Conservation (phyloP, 2,329 filamentous ascomycete genomes). For the Neospermospora avenae region DNA sequence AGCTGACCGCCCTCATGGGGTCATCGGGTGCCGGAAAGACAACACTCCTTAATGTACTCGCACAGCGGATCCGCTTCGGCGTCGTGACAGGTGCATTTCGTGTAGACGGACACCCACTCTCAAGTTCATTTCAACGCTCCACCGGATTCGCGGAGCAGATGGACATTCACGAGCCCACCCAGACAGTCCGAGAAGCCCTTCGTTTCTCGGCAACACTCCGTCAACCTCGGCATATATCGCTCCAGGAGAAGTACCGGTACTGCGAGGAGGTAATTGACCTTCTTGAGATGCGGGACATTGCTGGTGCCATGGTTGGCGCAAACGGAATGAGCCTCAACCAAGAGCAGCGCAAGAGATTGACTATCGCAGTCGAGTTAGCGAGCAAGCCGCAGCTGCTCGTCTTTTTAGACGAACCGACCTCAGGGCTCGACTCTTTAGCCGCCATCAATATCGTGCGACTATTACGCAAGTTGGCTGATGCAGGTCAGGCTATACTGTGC, state of each 20-base stretch:
- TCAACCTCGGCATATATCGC: conserved; percentile 69
- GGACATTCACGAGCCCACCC: conserved; percentile 80
- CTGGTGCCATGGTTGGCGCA: conserved; percentile 60
- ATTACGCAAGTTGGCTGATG: conserved; percentile 54
- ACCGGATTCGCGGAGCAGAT: conserved; percentile 72
- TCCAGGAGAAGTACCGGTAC: conserved; percentile 68
- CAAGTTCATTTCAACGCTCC: conserved; percentile 82
- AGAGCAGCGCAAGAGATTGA: conserved; percentile 57
- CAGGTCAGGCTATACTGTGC: conserved; percentile 49
- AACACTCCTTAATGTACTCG: conserved; percentile 80
- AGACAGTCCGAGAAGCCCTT: conserved; percentile 83
- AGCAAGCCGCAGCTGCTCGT: conserved; percentile 52
- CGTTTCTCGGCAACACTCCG: conserved; percentile 81
- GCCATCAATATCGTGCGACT: conserved; percentile 60
- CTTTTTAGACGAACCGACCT: conserved; percentile 57
- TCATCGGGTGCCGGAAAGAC: conserved; percentile 77
- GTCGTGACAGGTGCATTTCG: conserved; percentile 82
- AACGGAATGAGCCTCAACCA: conserved; percentile 54
- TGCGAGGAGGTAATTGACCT: conserved; percentile 43
- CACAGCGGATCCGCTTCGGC: conserved; percentile 82
- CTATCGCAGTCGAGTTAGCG: conserved; percentile 54
- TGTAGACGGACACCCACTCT: conserved; percentile 61
- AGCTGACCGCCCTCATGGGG: conserved; percentile 61
- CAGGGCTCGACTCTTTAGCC: conserved; percentile 57
- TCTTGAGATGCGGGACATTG: conserved; percentile 62